Evolutionary conservation across 2,329 filamentous ascomycete genomes (phyloP), one percentile per base, ranked within the genome.

Genomic region (Aspergillus uvarum): DNA sequence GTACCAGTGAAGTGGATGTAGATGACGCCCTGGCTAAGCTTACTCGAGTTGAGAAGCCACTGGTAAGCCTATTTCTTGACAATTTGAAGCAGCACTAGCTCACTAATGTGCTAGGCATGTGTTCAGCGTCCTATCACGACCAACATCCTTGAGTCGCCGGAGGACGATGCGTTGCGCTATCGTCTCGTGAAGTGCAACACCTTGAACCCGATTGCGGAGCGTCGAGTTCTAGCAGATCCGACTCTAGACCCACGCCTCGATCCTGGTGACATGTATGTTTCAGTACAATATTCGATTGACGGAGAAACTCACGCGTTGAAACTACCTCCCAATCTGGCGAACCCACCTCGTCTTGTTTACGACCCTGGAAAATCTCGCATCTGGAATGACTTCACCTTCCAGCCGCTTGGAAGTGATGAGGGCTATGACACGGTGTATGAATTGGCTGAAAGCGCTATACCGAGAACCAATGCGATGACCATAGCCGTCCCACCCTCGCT

Each of bases 331-430:
- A 70, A 67, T 42, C 56, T 70, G 16, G 31, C 51, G 4, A 47
- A 62, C 12, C 69, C 70, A 4, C 63, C 64, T 24, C 58, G 47
- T 4, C 56, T 65, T 8, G 67, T 61, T 12, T 58, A 56, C 14
- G 63, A 66, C 19, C 57, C 67, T 24, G 68, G 65, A 14, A 57
- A 58, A 11, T 72, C 74, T 5, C 68, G 64, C 10, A 59, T 75
- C 16, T 77, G 75, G 75, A 63, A 63, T 24, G 63, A 69, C 54
- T 72, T 69, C 54, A 65, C 63, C 8, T 76, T 73, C 54, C 59
- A 65, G 24, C 68, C 69, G 52, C 62, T 76, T n/a, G 74, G 75
- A 10, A 66, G 70, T 29, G 63, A 63, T 6, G 64, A 63, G 7
- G 67, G 68, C 22, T 66, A 66, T 26, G 50, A 62, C 24, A 59